Base-by-base conservation (phyloP, 2,329 filamentous ascomycete species). In the Trichophyton schoenleinii region DNA sequence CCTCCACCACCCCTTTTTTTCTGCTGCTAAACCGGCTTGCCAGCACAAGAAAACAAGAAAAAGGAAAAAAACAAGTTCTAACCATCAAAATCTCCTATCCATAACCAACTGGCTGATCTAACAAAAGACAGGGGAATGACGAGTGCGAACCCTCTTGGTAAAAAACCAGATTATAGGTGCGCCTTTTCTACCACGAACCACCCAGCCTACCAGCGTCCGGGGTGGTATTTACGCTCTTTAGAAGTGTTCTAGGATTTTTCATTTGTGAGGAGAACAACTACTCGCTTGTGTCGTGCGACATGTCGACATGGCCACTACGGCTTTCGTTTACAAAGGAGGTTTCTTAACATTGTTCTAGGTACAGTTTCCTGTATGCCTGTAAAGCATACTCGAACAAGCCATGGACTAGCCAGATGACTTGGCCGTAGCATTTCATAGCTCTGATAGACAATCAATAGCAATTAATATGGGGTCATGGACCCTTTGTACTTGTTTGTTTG, bases 61-160 rank as follows among this genome's bases (percentile, higher is more conserved):
- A 28, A 13, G 22, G 28, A 31, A 53, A 52, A 53, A 53, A 53
- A 53, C 49, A 53, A 53, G 49, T 53, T 53, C 49, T 34, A n/a
- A 34, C 25, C 49, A 31, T 53, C 25, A 31, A 44, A 28, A 53
- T 18, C 18, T 53, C 49, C 49, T 25, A 53, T 34, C 49, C 49
- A 53, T 53, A 53, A 53, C 44, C 49, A 53, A 53, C 49, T 31
- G 49, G 31, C 49, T 53, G 49, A 53, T 53, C 25, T 53, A 53
- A 53, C 49, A 28, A 31, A 53, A 53, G 49, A n/a, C 49, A 53
- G 49, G 49, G 22, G 49, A 53, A 53, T 31, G 28, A 53, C 22
- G 28, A 25, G 22, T 31, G 28, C 28, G 20, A 13, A 44, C 18
- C 49, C 49, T 53, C 22, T 34, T 18, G 49, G 49, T 53, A 53